Percentiles rank a stretch among this genome's conserved stretches.
These are phyloP conservation scores for Aspergillus nomiae DNA, from an alignment of 2,329 filamentous ascomycete species.

Conservation along the genomic window DNA sequence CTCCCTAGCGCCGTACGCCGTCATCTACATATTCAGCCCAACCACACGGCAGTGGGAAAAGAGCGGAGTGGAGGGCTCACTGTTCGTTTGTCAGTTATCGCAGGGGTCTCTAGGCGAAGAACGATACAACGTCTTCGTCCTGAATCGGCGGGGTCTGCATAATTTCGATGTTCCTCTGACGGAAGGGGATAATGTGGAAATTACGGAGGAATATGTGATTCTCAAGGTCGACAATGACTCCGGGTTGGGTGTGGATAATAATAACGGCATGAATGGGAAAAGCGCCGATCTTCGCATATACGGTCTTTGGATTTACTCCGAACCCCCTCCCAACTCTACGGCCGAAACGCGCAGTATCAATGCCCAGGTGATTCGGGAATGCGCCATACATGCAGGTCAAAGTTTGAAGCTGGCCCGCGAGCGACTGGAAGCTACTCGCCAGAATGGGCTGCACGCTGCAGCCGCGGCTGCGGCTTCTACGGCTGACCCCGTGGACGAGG, in stretches of 20 bases:
- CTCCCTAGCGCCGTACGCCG: constrained; percentile 80
- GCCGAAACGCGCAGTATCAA: constrained; percentile 54
- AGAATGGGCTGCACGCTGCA: constrained; percentile 35
- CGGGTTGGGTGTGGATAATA: constrained; percentile 14
- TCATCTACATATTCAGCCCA: constrained; percentile 78
- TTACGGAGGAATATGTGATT: constrained; percentile 64
- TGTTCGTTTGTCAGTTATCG: constrained; percentile 77
- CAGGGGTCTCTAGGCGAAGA: constrained; percentile 49
- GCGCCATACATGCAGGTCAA: constrained; percentile 54
- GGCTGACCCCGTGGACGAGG: constrained; percentile 38
- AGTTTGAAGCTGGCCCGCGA: constrained; percentile 50
- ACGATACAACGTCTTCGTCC: constrained; percentile 63
- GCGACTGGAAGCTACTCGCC: constrained; percentile 36
- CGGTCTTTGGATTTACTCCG: constrained; percentile 67
- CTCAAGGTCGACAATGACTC: constrained; percentile 49
- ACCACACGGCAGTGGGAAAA: constrained; percentile 76
- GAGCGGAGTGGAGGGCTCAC: constrained; percentile 77
- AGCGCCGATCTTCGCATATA: constrained; percentile 47
- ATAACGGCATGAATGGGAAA: constrained; percentile 19
- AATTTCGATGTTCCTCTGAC: constrained; percentile 70
- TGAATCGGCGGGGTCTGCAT: constrained; percentile 71
- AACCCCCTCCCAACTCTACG: constrained; percentile 57
- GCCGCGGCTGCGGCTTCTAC: constrained; percentile 31
- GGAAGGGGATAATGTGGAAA: constrained; percentile 62
- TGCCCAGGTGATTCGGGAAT: constrained; percentile 57